Conservation (phyloP, 768 basidiomycete genomes). For the Tremella yokohamensis region DNA sequence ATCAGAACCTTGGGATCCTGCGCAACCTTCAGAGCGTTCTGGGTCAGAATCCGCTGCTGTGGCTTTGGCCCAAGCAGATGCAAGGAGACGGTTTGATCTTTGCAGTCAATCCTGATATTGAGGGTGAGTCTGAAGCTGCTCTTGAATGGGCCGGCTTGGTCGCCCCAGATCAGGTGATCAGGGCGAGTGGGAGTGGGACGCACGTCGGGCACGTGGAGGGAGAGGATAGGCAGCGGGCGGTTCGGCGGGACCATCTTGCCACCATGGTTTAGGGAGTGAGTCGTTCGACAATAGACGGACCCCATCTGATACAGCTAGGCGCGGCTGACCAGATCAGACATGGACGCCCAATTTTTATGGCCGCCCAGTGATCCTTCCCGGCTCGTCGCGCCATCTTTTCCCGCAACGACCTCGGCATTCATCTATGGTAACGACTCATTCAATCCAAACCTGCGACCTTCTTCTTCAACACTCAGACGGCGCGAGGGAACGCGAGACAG, state of each 20-base stretch:
- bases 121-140: constrained; percentile 49
- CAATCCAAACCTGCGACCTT: constrained; percentile 72
- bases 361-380: constrained; percentile 67
- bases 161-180: constrained; percentile 17
- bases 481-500: neutral
- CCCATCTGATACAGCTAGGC: neutral
- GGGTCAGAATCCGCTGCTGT: constrained; percentile 68
- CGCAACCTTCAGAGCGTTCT: constrained; percentile 74
- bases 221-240: neutral
- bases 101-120: constrained; percentile 60
- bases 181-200: constrained; percentile 6
- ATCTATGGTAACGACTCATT: constrained; percentile 70
- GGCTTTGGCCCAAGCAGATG: constrained; percentile 75
- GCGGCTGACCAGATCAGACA: constrained; percentile 44
- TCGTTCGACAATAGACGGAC: constrained; percentile 5
- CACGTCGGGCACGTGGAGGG: constrained; percentile 7
- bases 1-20: constrained; percentile 70
- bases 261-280: neutral
- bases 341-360: constrained; percentile 57
- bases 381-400: constrained; percentile 35
- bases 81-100: constrained; percentile 73
- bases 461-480: constrained; percentile 35
- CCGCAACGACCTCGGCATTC: constrained; percentile 59
- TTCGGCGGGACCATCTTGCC: constrained; percentile 2
- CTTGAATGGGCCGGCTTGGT: constrained; percentile 39